phyloP scores from a whole-genome alignment of 257 asterid species.

The Coffea canephora region DNA sequence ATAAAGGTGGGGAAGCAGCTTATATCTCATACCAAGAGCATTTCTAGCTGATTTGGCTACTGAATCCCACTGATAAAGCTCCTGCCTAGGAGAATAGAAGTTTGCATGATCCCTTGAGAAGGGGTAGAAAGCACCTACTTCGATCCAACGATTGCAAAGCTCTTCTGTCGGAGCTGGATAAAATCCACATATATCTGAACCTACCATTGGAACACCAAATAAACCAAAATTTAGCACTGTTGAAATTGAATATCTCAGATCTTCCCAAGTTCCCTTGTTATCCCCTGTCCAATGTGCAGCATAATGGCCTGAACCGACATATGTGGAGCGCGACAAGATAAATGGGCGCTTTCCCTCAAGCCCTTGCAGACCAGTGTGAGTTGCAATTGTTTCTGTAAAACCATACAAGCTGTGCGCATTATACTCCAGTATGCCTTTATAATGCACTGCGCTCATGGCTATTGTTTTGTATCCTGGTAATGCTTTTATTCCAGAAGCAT shows the following conservation, averaged over 20 bases:
- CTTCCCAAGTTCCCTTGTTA: conserved; percentile 90
- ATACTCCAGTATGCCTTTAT: conserved; percentile 80
- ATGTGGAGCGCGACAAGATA: conserved; percentile 74
- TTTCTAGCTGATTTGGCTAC: conserved; percentile 89
- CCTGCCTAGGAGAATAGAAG: conserved; percentile 83
- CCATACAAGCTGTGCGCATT: conserved; percentile 94
- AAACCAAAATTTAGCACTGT: conserved; percentile 82
- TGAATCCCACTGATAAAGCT: conserved; percentile 94
- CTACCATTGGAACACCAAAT: conserved; percentile 97
- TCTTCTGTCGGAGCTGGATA: conserved; percentile 87
- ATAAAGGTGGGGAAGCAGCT: conserved; percentile 69
- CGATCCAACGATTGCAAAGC: conserved; percentile 98
- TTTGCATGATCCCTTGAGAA: conserved; percentile 95
- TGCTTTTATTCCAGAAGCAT: conserved; percentile 73
- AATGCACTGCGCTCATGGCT: conserved; percentile 78
- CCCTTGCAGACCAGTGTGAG: conserved; percentile 73
- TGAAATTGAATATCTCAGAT: conserved; percentile 70
- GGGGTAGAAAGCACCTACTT: conserved; percentile 90
- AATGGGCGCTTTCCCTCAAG: conserved; percentile 84
- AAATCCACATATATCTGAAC: conserved; percentile 95
- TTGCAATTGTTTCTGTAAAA: conserved; percentile 74
- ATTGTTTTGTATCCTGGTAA: conserved; percentile 85
- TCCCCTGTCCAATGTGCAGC: conserved; percentile 98
- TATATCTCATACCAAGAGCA: conserved; percentile 90
- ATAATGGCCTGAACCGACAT: conserved; percentile 80